Base-by-base conservation (phyloP, 331 rosid genomes). In the Quercus phellos region DNA sequence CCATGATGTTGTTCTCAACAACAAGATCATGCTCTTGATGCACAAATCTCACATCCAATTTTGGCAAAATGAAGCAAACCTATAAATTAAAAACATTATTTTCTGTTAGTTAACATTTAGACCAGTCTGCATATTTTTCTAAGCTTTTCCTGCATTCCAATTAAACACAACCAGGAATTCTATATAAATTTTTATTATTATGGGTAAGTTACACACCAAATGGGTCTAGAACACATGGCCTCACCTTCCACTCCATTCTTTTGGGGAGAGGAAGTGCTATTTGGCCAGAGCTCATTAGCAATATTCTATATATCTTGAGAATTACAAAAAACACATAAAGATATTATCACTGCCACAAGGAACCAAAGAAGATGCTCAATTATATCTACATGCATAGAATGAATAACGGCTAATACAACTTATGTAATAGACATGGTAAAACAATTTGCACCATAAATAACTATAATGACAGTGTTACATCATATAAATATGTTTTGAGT, bases 1-100 rank as follows among this genome's bases (percentile, higher is more conserved):
- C 99, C 86, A 87, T 89, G 84, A 95, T 93, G 87, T 90, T 93
- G 87, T 91, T 93, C 85, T 90, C 96, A 73, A 91, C 74, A n/a
- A 74, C 83, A 79, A 95, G 84, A 78, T 88, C 81, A 75, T 53
- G 86, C 79, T 90, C 99, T 16, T 77, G 88, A 79, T 93, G 99
- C 78, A 80, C 89, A 84, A 95, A 90, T 78, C 80, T 89, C 84
- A 93, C 90, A 80, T 91, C 94, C 87, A 95, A 77, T 85, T 91
- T 91, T 74, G 98, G 98, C 78, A 95, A 88, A 84, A 84, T 84
- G 90, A 95, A 93, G 89, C 94, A 83, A 82, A 91, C 92, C 99
- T 95, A 75, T 82, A 79, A 84, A 74, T 70, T 70, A 76, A 76
- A 87, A 77, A 55, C 26, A 63, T 72, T 70, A 71, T 74, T 74